Conservation (phyloP, 2,329 filamentous ascomycete genomes). For the Aotearoamyces nothofagi region DNA sequence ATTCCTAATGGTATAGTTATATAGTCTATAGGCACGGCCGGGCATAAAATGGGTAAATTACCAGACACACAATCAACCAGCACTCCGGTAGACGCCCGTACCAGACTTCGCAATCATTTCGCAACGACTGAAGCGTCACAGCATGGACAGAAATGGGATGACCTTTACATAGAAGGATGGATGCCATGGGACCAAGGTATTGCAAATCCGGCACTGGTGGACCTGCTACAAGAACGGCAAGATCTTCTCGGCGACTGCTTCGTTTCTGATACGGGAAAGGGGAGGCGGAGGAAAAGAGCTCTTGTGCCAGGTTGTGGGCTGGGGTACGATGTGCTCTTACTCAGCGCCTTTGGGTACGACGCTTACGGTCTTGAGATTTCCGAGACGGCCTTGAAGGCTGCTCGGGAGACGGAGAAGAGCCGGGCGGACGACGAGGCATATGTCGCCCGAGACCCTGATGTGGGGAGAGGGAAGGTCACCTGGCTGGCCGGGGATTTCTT, state of each 20-base stretch:
- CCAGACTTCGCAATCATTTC: conserved; percentile 15
- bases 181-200: conserved; percentile 42
- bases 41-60: no score
- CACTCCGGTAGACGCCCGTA: conserved; percentile 9
- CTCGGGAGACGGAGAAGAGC: conserved; percentile 26
- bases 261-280: conserved; percentile 5
- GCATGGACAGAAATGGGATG: conserved; percentile 26
- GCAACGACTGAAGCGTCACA: conserved; percentile 4
- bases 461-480: conserved; percentile 32
- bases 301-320: conserved; percentile 71
- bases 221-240: conserved; percentile 31
- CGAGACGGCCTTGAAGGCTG: conserved; percentile 26
- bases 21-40: no score
- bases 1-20: no score
- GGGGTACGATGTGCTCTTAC: conserved; percentile 66
- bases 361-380: conserved; percentile 52
- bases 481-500: conserved; percentile 57
- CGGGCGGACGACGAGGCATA: conserved; percentile 26
- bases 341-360: conserved; percentile 64
- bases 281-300: conserved; percentile 31
- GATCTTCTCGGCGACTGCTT: conserved; percentile 33
- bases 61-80: no score
- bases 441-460: conserved; percentile 23
- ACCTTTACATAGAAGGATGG: conserved; percentile 28
- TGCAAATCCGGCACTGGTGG: conserved; percentile 36